Conservation (phyloP, 768 basidiomycete species). For the Strobilomyces dryophilus region DNA sequence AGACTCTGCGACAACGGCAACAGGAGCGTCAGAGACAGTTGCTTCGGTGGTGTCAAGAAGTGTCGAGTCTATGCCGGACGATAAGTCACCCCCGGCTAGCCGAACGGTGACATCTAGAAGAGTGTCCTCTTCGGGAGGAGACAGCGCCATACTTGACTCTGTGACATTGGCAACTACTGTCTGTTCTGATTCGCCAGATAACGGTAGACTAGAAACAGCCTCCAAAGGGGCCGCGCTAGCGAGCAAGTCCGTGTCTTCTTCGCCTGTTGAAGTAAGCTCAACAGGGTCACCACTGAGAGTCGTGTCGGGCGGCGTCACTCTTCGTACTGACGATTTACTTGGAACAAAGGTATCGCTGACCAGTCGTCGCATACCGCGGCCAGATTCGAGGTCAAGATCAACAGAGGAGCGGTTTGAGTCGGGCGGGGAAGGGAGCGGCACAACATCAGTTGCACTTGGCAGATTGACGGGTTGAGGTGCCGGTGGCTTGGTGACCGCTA, state of each 20-base stretch:
- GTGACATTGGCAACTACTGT: slow-evolving; percentile 1
- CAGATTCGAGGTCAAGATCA: slow-evolving; percentile 35
- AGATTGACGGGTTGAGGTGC: slow-evolving; percentile 66
- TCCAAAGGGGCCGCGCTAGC: slow-evolving; percentile 40
- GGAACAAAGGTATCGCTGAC: slow-evolving; percentile 11
- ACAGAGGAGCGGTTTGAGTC: slow-evolving; percentile 40
- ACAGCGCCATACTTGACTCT: slow-evolving; percentile 6
- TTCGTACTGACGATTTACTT: slow-evolving; percentile 10
- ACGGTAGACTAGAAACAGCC: slow-evolving; percentile 28
- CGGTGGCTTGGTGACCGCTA: slow-evolving; percentile 67
- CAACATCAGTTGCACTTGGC: slow-evolving; percentile 61
- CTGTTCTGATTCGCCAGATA: slow-evolving; percentile 11
- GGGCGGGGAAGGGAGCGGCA: slow-evolving; percentile 40
- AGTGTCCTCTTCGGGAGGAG: slow-evolving; percentile 15
- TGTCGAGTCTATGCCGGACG: slow-evolving; percentile 25
- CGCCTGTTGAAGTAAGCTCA: slow-evolving; percentile 19
- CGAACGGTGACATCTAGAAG: slow-evolving; percentile 46
- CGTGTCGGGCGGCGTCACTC: slow-evolving; percentile 6
- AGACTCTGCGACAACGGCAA: slow-evolving; percentile 35
- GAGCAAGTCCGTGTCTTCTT: slow-evolving; percentile 48
- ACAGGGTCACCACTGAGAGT: slow-evolving; percentile 14
- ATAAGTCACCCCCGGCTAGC: slow-evolving; percentile 54
- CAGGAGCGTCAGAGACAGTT: slow-evolving; percentile 35
- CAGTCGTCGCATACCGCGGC: slow-evolving; percentile 39
- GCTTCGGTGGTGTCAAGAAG: slow-evolving; percentile 32